Conservation (phyloP, 73 alveolate species). For the Stentor coeruleus region DNA sequence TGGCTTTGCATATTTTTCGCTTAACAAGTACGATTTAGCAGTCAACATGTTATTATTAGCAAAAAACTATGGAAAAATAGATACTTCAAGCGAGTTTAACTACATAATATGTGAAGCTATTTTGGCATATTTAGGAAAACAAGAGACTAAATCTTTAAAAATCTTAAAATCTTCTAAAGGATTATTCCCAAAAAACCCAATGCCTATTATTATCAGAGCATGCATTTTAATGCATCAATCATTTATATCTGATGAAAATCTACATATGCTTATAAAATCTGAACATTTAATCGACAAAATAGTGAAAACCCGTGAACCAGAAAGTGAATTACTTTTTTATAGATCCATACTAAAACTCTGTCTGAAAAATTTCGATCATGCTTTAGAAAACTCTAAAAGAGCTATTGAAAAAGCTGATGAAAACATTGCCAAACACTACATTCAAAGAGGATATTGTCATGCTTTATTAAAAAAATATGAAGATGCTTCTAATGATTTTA, state of each 20-base stretch:
- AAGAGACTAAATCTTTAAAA: neutral
- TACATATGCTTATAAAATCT: neutral
- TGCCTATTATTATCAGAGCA: constrained; percentile 29
- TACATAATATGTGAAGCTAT: constrained; percentile 31
- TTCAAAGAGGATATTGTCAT: constrained; percentile 27
- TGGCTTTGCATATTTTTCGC: constrained; percentile 28
- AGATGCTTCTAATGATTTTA: constrained; percentile 33
- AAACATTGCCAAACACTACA: constrained; percentile 39
- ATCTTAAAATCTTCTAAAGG: constrained; percentile 20
- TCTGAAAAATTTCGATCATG: constrained; percentile 22
- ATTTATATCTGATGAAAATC: constrained; percentile 6
- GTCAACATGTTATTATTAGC: constrained; percentile 6
- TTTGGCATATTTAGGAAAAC: neutral
- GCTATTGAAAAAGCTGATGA: constrained; percentile 51
- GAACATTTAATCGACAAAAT: neutral
- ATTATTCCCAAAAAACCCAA: constrained; percentile 26
- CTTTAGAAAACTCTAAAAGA: constrained; percentile 21
- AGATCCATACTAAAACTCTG: constrained; percentile 27
- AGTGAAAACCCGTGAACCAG: neutral
- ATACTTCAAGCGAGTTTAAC: constrained; percentile 22
- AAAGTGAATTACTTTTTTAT: constrained; percentile 26
- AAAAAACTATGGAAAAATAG: neutral
- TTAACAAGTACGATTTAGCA: constrained; percentile 27
- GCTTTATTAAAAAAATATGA: constrained; percentile 28
- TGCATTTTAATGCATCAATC: constrained; percentile 24